A percentile compares a stretch with the other conserved stretches of the same genome.
Evolutionary conservation across 169 alveolate species (phyloP).

Genomic region (Nephromyces sp.): DNA sequence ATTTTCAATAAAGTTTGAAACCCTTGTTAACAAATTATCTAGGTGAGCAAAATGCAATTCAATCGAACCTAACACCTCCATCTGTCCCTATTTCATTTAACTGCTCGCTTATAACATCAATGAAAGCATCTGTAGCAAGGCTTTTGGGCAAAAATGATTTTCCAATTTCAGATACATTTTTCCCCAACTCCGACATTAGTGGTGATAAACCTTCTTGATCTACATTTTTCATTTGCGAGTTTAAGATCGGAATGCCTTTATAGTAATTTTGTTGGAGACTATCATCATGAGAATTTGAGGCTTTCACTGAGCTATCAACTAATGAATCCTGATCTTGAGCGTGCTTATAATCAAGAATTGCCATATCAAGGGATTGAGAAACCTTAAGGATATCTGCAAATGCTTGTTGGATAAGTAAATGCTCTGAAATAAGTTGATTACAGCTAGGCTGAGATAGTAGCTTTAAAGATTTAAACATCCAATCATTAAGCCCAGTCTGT

Average conservation of each 20-base stretch:
- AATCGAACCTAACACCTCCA: no score
- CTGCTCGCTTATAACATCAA: constrained; percentile 17
- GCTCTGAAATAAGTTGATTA: constrained; percentile 58
- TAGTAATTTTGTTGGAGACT: not conserved
- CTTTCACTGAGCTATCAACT: not conserved
- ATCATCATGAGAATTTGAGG: not conserved
- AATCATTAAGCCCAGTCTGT: constrained; percentile 43
- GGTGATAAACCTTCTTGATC: no score
- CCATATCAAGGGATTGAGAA: constrained; percentile 35
- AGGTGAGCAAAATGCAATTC: no score
- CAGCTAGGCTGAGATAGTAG: constrained; percentile 64
- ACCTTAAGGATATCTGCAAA: constrained; percentile 34
- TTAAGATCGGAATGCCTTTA: not conserved
- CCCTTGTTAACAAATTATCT: no score
- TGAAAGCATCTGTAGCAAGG: constrained; percentile 11
- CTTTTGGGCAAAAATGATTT: not conserved
- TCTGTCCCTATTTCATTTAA: no score
- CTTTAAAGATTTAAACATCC: constrained; percentile 64
- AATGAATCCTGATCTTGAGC: not conserved
- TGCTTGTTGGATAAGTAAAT: constrained; percentile 50
- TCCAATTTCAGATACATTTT: no score
- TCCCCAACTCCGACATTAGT: no score
- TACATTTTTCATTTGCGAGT: not conserved
- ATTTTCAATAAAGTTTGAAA: no score
- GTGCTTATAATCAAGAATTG: constrained; percentile 21